phyloP scores from a whole-genome alignment of 208 protist genomes.

The Herpetomonas tarakana region DNA sequence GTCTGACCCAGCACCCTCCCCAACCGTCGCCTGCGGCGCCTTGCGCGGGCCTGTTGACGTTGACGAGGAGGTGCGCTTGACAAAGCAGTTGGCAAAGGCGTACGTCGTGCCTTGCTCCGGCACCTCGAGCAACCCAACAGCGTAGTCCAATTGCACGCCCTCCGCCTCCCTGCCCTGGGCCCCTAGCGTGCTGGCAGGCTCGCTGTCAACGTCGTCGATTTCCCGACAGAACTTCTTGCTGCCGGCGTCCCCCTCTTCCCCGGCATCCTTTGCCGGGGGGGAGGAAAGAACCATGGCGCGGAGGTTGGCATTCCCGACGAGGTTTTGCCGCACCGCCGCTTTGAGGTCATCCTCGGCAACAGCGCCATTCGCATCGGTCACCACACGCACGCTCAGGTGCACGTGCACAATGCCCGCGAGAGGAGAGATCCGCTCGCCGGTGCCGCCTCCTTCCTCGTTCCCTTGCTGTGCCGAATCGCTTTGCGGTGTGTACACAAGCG shows the following conservation, averaged over 20 bases:
- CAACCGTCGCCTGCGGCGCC: background rate
- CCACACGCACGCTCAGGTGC: constrained; percentile 15
- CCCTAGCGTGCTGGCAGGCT: background rate
- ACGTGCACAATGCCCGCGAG: background rate
- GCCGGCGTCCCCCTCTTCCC: too few species aligned
- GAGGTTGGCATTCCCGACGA: constrained; percentile 7
- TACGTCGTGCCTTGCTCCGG: constrained; percentile 23
- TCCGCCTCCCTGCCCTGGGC: constrained; percentile 7
- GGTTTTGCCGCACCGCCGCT: constrained; percentile 15
- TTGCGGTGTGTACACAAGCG: constrained; percentile 21
- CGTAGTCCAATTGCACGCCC: constrained; percentile 12
- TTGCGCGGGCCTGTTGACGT: background rate
- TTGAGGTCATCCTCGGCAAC: constrained; percentile 22
- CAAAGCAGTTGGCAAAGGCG: constrained; percentile 17
- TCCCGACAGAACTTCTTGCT: too few species aligned
- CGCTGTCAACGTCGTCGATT: background rate
- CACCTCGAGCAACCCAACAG: constrained; percentile 24
- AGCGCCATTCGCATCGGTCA: constrained; percentile 16
- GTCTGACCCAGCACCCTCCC: background rate
- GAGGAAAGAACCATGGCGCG: background rate
- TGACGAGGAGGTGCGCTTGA: background rate
- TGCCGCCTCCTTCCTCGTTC: background rate
- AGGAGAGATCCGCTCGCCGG: constrained; percentile 5
- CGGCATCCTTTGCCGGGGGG: too few species aligned
- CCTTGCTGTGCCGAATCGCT: background rate